Evolutionary conservation across 192 early-diverging fungal genomes (phyloP), one percentile per base, ranked within the genome.

Genomic region (Coemansia sp.): DNA sequence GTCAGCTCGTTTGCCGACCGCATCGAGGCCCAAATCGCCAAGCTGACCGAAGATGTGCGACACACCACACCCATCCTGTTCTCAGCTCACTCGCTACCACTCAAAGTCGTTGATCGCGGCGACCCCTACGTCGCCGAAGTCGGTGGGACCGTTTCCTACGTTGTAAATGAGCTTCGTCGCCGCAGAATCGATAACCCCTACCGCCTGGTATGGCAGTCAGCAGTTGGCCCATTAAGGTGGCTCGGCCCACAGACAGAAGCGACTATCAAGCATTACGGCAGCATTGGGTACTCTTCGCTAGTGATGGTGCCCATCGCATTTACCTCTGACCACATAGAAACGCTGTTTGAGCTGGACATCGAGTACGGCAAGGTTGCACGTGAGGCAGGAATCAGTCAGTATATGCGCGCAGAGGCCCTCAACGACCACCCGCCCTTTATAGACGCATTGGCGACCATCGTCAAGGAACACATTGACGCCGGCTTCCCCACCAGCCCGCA

Each of bases 241-340:
- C 74, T 97, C 41, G 94, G 93, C 7, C 97, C 97, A 1, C 89
- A 94, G 73, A 96, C 97, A 1, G 87, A 90, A 19, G 82, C 85
- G 9, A 94, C 90, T 0, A 88, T 99, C 66, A 78, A 90, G 59
- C 90, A 89, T 11, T 88, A 92, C 72, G 95, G 87, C 17, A 85
- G 89, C 55, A 78, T 84, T 31, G 94, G 95, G 0, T 78, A 91
- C 68, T 94, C 90, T 42, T 89, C 96, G 72, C 68, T 96, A 27
- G 80, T 97, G 17, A 73, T 96, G 36, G 90, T 99, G 3, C 97
- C 97, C 1, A 91, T 99, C 73, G 95, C 97, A 1, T 99, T 99
- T 60, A 95, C 95, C 2, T 93, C 91, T 29, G 97, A 99, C 72
- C 97, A 99, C 73, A 92, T 99, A 50, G 97, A 99, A 74, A 99